These are phyloP conservation scores for Diaporthe sp. DNA, from an alignment of 2,329 filamentous ascomycete species.

Conservation along the genomic window DNA sequence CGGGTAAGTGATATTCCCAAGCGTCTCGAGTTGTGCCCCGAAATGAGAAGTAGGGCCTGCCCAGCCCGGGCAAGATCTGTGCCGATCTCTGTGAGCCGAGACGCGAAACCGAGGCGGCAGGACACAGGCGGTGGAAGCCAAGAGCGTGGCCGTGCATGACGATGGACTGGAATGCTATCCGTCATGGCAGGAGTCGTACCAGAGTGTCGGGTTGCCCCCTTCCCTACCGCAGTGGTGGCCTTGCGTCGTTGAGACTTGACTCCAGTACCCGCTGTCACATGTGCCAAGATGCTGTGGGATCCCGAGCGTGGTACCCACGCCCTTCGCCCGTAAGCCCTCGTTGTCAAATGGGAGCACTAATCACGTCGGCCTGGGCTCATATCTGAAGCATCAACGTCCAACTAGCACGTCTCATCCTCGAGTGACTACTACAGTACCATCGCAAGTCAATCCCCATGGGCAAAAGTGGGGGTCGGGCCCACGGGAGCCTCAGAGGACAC, in stretches of 20 bases:
- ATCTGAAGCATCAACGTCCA: neutral
- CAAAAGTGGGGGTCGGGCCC: conserved; percentile 6
- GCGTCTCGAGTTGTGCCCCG: neutral
- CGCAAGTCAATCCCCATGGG: neutral
- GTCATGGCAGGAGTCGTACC: conserved; percentile 20
- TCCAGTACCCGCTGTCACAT: conserved; percentile 35
- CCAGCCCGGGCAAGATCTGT: conserved; percentile 1
- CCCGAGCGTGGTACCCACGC: conserved; percentile 2
- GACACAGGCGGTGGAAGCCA: conserved; percentile 4
- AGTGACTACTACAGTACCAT: neutral
- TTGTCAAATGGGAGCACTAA: conserved; percentile 7
- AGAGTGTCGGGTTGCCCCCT: conserved; percentile 31
- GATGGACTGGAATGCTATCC: neutral
- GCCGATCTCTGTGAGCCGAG: conserved; percentile 6
- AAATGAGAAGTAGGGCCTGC: neutral
- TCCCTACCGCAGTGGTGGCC: neutral
- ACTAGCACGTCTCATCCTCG: conserved; percentile 22
- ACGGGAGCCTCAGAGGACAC: conserved; percentile 3
- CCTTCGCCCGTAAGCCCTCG: conserved; percentile 11
- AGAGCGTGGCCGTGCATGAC: conserved; percentile 19
- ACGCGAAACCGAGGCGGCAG: conserved; percentile 5
- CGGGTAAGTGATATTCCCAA: conserved; percentile 4
- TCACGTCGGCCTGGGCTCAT: conserved; percentile 1
- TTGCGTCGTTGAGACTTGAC: neutral
- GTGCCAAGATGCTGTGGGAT: conserved; percentile 29